Percentiles rank a stretch among this genome's conserved stretches.
Evolutionary conservation across 208 protist species (phyloP).

Genomic region (Crithidia brevicula): DNA sequence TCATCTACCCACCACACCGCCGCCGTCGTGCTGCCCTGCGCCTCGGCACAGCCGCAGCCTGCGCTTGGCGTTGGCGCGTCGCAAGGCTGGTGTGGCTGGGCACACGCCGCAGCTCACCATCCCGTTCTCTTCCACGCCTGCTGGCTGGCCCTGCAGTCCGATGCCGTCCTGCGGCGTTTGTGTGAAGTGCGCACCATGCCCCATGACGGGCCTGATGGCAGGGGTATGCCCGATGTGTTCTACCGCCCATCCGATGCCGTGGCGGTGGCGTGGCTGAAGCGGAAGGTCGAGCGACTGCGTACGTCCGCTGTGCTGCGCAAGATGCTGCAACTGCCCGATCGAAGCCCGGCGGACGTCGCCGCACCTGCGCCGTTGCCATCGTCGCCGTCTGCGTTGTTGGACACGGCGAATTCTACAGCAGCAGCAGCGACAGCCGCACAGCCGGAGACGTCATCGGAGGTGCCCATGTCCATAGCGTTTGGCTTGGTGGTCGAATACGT

Average conservation of each 20-base stretch:
- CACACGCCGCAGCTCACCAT: conserved; percentile 36
- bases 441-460: too few species aligned
- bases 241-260: conserved; percentile 64
- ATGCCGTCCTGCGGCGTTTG: conserved; percentile 43
- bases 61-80: too few species aligned
- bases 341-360: too few species aligned
- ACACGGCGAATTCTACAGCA: background rate
- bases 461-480: conserved; percentile 49
- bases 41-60: background rate
- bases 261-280: conserved; percentile 52
- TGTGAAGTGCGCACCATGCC: conserved; percentile 56
- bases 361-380: too few species aligned
- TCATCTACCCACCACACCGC: background rate
- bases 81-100: conserved; percentile 53
- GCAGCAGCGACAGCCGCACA: too few species aligned
- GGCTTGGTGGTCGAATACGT: conserved; percentile 76
- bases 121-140: conserved; percentile 32
- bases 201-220: background rate
- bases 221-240: conserved; percentile 6
- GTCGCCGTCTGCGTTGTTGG: too few species aligned
- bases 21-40: background rate
- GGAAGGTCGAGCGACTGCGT: conserved; percentile 38
- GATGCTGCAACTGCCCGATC: conserved; percentile 41
- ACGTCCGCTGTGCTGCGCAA: conserved; percentile 33
- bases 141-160: conserved; percentile 34